phyloP scores from a whole-genome alignment of 257 asterid genomes.

The Rubia yunnanensis region DNA sequence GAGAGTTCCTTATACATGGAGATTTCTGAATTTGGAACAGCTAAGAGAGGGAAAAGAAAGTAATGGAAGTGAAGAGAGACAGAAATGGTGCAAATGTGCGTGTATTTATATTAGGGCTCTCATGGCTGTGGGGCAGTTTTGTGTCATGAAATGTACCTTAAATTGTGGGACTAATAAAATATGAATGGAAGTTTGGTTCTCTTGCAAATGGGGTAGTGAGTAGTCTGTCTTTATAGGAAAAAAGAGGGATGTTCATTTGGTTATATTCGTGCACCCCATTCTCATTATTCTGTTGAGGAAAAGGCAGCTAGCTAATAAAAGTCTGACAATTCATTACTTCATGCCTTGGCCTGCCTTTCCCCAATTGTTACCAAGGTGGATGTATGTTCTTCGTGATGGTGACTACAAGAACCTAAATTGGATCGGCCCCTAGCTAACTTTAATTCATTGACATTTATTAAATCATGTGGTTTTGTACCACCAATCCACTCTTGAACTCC shows the following conservation, averaged over 20 bases:
- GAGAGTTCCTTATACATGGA: slow-evolving; percentile 31
- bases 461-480: slow-evolving; percentile 38
- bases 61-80: slow-evolving; percentile 4
- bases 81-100: slow-evolving; percentile 19
- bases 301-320: slow-evolving; percentile 26
- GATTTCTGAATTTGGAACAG: slow-evolving; percentile 28
- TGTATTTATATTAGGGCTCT: slow-evolving; percentile 3
- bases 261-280: slow-evolving; percentile 56
- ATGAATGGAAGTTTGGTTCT: slow-evolving; percentile 6
- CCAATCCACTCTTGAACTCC: too few species aligned
- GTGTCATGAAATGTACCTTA: slow-evolving; percentile 19
- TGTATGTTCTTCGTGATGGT: slow-evolving; percentile 41
- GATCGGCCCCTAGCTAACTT: slow-evolving; percentile 16
- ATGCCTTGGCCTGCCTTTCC: slow-evolving; percentile 29
- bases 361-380: slow-evolving; percentile 21
- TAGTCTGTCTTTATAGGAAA: slow-evolving; percentile 1
- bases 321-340: slow-evolving; percentile 26
- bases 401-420: slow-evolving; percentile 20
- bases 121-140: slow-evolving; percentile 11
- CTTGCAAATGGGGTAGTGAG: slow-evolving; percentile 6
- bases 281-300: slow-evolving; percentile 16
- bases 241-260: background rate
- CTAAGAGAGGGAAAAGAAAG: slow-evolving; percentile 9
- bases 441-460: slow-evolving; percentile 18
- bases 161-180: slow-evolving; percentile 15